Percentiles rank a stretch among this genome's conserved stretches.
Evolutionary conservation across 2,329 filamentous ascomycete species (phyloP).

Genomic region (Tolypocladium capitatum): DNA sequence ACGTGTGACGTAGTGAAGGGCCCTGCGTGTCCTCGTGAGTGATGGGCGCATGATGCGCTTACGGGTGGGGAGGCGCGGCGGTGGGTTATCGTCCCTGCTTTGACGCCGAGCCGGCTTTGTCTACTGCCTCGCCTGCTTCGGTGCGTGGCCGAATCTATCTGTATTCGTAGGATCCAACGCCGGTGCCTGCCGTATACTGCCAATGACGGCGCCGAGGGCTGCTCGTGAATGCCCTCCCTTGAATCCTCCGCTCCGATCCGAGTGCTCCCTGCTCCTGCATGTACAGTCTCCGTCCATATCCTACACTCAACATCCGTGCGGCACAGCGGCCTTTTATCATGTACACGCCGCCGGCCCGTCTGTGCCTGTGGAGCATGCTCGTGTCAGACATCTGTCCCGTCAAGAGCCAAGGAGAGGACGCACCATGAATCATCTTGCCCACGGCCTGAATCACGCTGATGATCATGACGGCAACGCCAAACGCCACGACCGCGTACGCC

Average conservation of each 20-base stretch:
- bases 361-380: slow-evolving; percentile 1
- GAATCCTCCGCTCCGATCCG: background rate
- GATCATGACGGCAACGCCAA: slow-evolving; percentile 68
- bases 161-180: background rate
- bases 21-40: background rate
- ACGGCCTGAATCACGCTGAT: slow-evolving; percentile 66
- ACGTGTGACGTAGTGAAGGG: background rate
- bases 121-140: background rate
- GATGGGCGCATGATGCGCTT: background rate
- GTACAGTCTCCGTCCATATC: background rate
- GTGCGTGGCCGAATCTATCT: background rate
- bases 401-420: slow-evolving; percentile 4
- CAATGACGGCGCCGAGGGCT: background rate
- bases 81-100: background rate
- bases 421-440: slow-evolving; percentile 48
- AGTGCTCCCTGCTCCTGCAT: background rate
- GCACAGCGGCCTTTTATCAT: background rate
- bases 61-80: background rate
- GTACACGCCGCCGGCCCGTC: slow-evolving; percentile 5
- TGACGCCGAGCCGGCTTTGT: background rate
- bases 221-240: background rate
- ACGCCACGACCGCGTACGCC: slow-evolving; percentile 58
- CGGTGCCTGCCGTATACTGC: background rate
- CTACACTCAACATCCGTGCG: background rate
- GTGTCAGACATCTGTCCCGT: background rate